A percentile compares a stretch with the other conserved stretches of the same genome.
Evolutionary conservation across 106 monocot species (phyloP).

Genomic region (Dendrobium chrysotoxum): DNA sequence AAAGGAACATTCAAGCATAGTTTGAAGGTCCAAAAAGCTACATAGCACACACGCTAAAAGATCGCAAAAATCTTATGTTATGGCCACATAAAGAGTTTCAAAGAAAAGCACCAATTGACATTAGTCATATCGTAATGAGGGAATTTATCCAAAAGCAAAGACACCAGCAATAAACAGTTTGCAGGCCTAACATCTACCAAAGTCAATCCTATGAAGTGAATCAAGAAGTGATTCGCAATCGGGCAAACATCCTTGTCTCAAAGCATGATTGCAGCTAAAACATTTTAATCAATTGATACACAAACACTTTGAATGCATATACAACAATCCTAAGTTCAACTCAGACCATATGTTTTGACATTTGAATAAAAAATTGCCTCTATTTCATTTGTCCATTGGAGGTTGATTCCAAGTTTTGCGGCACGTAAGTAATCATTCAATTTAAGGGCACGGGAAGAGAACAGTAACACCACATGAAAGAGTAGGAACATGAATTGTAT

Average conservation of each 20-base stretch:
- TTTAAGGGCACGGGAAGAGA: background rate
- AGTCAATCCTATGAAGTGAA: background rate
- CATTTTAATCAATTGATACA: background rate
- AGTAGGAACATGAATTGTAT: background rate
- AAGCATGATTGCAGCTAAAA: too few species aligned
- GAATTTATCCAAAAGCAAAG: background rate
- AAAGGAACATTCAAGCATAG: too few species aligned
- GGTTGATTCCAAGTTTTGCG: too few species aligned
- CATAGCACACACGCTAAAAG: background rate
- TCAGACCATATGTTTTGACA: background rate
- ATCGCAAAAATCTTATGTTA: background rate
- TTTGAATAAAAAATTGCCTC: background rate
- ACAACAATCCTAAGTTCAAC: background rate
- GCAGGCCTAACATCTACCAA: background rate
- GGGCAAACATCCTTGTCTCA: background rate
- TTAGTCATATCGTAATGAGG: background rate
- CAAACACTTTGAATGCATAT: background rate
- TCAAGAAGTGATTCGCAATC: background rate
- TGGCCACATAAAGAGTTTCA: background rate
- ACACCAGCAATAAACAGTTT: background rate
- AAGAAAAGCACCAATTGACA: background rate
- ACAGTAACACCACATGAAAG: background rate
- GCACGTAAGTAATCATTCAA: too few species aligned
- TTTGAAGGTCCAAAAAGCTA: too few species aligned
- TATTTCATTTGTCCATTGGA: background rate